These are phyloP conservation scores for Aquilaria agallochum DNA, from an alignment of 441 rosid genomes.

Conservation along the genomic window DNA sequence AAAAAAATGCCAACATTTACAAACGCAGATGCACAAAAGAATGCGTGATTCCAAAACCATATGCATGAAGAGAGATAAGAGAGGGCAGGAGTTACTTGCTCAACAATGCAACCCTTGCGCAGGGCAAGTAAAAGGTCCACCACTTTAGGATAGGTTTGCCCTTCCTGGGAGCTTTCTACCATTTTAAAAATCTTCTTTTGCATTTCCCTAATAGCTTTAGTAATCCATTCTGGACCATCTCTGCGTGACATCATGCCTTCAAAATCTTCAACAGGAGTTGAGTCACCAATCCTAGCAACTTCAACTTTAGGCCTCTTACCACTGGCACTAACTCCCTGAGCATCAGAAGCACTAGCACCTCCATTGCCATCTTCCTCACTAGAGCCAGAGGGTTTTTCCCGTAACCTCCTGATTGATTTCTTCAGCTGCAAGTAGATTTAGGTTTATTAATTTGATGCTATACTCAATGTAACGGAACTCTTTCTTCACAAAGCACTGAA, in stretches of 20 bases:
- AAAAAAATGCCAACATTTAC: not conserved
- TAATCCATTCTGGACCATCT: conserved; percentile 62
- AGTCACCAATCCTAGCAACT: conserved; percentile 51
- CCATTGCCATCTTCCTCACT: conserved; percentile 39
- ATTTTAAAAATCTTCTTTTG: conserved; percentile 44
- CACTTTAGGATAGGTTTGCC: conserved; percentile 38
- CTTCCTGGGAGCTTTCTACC: conserved; percentile 32
- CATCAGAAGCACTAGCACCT: conserved; percentile 21
- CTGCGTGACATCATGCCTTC: conserved; percentile 81
- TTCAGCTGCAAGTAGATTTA: conserved; percentile 52
- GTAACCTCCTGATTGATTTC: conserved; percentile 47
- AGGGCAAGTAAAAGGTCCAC: conserved; percentile 63
- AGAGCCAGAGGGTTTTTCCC: conserved; percentile 66
- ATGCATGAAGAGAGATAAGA: conserved; percentile 12
- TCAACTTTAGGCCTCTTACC: conserved; percentile 23
- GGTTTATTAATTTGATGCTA: not conserved
- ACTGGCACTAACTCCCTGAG: conserved; percentile 19
- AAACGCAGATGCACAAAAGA: not conserved
- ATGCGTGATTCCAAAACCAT: not conserved
- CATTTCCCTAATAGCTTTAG: conserved; percentile 66
- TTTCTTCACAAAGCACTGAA: not conserved
- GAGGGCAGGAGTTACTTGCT: conserved; percentile 49
- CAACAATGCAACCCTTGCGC: conserved; percentile 83
- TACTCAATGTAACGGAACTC: conserved; percentile 11
- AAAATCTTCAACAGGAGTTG: conserved; percentile 74